phyloP scores from a whole-genome alignment of 768 basidiomycete genomes.

The Boletales sp. region DNA sequence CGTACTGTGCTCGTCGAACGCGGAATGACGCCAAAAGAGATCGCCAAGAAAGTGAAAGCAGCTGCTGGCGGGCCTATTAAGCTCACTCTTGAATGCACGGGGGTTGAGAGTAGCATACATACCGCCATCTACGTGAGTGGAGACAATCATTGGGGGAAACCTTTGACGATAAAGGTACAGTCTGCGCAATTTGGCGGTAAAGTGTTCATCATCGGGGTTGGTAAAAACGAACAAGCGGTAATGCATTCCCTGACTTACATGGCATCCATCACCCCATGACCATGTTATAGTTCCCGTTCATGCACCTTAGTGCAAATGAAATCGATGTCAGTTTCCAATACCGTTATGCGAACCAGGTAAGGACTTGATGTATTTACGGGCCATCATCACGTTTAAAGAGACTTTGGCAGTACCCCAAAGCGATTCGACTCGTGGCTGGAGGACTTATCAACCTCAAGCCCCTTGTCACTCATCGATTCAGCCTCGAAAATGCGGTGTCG shows the following conservation, averaged over 20 bases:
- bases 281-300: conserved; percentile 56
- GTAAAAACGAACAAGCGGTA: conserved; percentile 59
- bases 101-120: conserved; percentile 59
- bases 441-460: conserved; percentile 70
- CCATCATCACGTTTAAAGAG: not conserved
- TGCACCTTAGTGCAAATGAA: conserved; percentile 69
- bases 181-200: conserved; percentile 64
- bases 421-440: conserved; percentile 76
- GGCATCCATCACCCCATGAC: not conserved
- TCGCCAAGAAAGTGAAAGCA: conserved; percentile 50
- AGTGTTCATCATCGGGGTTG: conserved; percentile 69
- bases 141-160: not conserved
- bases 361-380: not conserved
- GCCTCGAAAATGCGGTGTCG: conserved; percentile 65
- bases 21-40: conserved; percentile 43
- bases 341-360: conserved; percentile 62
- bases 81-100: conserved; percentile 61
- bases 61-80: conserved; percentile 48
- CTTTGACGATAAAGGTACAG: conserved; percentile 27
- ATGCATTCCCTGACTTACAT: conserved; percentile 10
- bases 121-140: conserved; percentile 52
- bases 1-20: conserved; percentile 53
- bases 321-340: conserved; percentile 69
- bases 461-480: conserved; percentile 75
- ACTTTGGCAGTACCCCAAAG: conserved; percentile 66